phyloP scores from a whole-genome alignment of 345 rosid genomes.

The Gynandropsis gynandra region DNA sequence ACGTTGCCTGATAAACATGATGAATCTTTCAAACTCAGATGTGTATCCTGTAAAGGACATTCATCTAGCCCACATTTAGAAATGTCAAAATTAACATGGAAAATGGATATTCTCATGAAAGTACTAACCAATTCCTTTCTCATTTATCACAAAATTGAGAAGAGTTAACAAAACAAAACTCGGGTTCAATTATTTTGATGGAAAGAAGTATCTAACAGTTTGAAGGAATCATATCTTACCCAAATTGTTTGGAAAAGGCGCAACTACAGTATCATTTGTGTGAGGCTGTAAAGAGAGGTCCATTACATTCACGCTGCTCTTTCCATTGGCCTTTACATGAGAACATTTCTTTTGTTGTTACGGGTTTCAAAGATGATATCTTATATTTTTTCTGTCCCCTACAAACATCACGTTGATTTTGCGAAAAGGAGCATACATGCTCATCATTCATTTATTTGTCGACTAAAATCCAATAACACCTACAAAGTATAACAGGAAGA shows the following conservation, averaged over 20 bases:
- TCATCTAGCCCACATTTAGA: slow-evolving; percentile 29
- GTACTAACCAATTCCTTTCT: too few relatives aligned
- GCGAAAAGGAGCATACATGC: slow-evolving; percentile 17
- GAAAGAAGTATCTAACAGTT: slow-evolving; percentile 64
- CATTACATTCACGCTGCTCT: slow-evolving; percentile 97
- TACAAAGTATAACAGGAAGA: slow-evolving; percentile 27
- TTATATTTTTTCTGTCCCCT: too few relatives aligned
- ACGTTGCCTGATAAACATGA: slow-evolving; percentile 65
- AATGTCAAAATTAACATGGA: slow-evolving; percentile 17
- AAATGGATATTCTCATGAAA: too few relatives aligned
- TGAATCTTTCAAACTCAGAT: slow-evolving; percentile 71
- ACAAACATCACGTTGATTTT: too few relatives aligned
- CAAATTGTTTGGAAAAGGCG: slow-evolving; percentile 60
- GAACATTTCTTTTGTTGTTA: slow-evolving; percentile 18
- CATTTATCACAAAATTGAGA: slow-evolving; percentile 11
- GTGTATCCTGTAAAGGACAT: slow-evolving; percentile 59
- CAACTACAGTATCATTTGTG: slow-evolving; percentile 52
- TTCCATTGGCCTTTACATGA: slow-evolving; percentile 83
- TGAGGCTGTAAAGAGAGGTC: slow-evolving; percentile 81
- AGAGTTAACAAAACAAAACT: slow-evolving; percentile 8
- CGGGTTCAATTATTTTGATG: too few relatives aligned
- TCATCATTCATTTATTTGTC: slow-evolving; percentile 90
- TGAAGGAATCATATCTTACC: slow-evolving; percentile 53
- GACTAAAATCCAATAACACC: slow-evolving; percentile 93
- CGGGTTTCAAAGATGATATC: slow-evolving; percentile 7